Base-by-base conservation (phyloP, 2,329 filamentous ascomycete genomes). In the Nemania bipapillata region DNA sequence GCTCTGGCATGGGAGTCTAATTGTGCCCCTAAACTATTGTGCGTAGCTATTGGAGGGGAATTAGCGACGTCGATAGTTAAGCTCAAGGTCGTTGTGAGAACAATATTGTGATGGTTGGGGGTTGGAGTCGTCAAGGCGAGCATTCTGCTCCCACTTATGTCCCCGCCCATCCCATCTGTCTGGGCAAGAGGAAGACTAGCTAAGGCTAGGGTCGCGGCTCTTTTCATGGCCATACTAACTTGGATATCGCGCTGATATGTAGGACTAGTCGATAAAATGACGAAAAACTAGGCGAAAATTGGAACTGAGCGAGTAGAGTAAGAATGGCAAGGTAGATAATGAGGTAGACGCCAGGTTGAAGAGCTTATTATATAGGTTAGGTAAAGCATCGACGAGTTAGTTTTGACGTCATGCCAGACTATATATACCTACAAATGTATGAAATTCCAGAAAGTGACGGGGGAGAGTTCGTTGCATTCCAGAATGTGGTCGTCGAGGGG, bases 171-270 rank as follows among this genome's bases (percentile, higher is more conserved):
- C 20, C 30, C 47, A 26, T 70, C 56, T 64, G 70, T 74, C 63
- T 76, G 73, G n/a, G 73, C 73, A 12, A 76, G 56, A 47, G 71
- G 73, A 61, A 63, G 47, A 32, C 68, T 66, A 47, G 72, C 73
- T 35, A 78, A 52, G 53, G 72, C 73, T 30, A 77, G 49, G 54
- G 75, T 52, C 37, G 67, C 56, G 58, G 73, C 55, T 59, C 54
- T 65, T 62, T 73, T 77, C 47, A 74, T 50, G 1, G 69, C 61
- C 76, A 78, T 78, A 6, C 70, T 74, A 50, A 26, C 17, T 45
- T 65, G 55, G 28, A n/a, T 26, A 47, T 63, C 67, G 30, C 20
- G 32, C 30, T 32, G n/a, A n/a, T 26, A 61, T 54, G 2, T 59
- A 56, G 4, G 42, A 30, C 28, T n/a, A n/a, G n/a, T n/a, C n/a